Evolutionary conservation across 805 yeast species (phyloP).

Genomic region (Ascoidea tarda): DNA sequence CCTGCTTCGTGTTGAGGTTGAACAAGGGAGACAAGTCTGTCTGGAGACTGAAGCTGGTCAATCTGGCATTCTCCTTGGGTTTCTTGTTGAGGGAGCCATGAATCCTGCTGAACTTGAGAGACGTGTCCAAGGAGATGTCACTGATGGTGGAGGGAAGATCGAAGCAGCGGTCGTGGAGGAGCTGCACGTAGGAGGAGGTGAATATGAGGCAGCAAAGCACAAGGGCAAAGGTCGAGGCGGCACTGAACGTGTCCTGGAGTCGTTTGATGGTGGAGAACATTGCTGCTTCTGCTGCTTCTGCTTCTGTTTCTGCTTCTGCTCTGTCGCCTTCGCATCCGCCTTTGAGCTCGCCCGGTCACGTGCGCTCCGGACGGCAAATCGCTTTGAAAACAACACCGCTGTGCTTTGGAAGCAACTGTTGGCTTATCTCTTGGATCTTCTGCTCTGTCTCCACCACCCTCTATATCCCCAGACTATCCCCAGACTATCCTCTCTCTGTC

Average conservation of each 20-base stretch:
- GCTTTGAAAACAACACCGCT: too few relatives aligned
- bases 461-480: too few relatives aligned
- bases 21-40: conserved; percentile 67
- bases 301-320: neutral
- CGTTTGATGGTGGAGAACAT: conserved; percentile 31
- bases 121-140: conserved; percentile 20
- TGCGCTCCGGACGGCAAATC: too few relatives aligned
- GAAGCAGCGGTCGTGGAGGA: conserved; percentile 31
- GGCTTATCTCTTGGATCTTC: too few relatives aligned
- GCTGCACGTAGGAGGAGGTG: conserved; percentile 32
- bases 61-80: conserved; percentile 63
- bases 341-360: neutral
- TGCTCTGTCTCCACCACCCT: too few relatives aligned
- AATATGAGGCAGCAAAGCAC: conserved; percentile 33
- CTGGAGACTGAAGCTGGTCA: conserved; percentile 52
- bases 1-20: conserved; percentile 95
- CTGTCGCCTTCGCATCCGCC: neutral
- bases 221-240: conserved; percentile 35
- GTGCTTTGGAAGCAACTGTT: too few relatives aligned
- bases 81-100: conserved; percentile 55
- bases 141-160: conserved; percentile 22
- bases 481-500: too few relatives aligned
- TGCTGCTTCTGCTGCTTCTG: neutral
- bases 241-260: conserved; percentile 37
- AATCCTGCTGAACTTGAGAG: conserved; percentile 36